A percentile compares a stretch with the other conserved stretches of the same genome.
These are phyloP conservation scores for Vitis rupestris DNA, from an alignment of 164 flowering plant species.

Conservation along the genomic window DNA sequence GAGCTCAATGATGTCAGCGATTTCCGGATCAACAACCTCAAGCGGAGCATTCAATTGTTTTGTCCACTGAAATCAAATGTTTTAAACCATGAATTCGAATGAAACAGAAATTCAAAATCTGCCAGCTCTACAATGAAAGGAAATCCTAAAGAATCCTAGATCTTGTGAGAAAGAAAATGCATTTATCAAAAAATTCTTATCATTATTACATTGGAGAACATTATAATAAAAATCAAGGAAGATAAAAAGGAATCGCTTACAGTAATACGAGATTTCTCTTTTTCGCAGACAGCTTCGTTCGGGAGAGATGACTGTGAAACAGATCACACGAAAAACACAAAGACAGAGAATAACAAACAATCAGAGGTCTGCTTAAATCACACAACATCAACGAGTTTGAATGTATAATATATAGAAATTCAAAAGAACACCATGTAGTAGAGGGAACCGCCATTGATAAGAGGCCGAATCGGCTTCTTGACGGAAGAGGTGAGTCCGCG, in stretches of 20 bases:
- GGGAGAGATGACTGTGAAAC: conserved; percentile 52
- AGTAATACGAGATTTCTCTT: conserved; percentile 41
- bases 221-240: too few relatives aligned
- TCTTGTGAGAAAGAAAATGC: neutral
- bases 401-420: neutral
- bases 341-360: neutral
- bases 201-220: too few relatives aligned
- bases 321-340: neutral
- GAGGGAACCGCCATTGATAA: conserved; percentile 41
- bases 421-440: conserved; percentile 42
- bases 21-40: conserved; percentile 64
- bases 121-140: neutral
- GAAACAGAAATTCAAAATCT: neutral
- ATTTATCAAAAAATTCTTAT: neutral
- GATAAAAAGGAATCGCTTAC: conserved; percentile 25
- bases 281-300: conserved; percentile 46
- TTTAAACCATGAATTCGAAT: neutral
- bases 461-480: conserved; percentile 44
- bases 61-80: conserved; percentile 54
- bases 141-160: neutral
- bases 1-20: conserved; percentile 67
- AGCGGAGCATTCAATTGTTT: conserved; percentile 73
- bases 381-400: neutral
- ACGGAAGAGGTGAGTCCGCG: conserved; percentile 54
- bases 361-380: neutral